Evolutionary conservation across 164 flowering plant species (phyloP), one percentile per base, ranked within the genome.

Genomic region (Hamamelis virginiana): DNA sequence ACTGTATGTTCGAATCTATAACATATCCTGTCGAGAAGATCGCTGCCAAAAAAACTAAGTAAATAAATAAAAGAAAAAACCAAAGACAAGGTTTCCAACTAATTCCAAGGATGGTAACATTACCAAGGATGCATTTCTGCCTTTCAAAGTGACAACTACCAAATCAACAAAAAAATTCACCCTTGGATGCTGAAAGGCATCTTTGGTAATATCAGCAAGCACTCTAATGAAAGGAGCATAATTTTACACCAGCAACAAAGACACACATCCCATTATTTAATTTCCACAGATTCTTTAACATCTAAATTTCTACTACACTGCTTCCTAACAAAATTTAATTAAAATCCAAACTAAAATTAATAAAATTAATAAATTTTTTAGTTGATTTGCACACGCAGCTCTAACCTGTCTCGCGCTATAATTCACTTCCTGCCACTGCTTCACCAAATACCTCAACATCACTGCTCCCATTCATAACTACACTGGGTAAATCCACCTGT

Each of bases 231-330:
- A 38, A 59, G 10, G 63, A 18, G 41, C 18, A 59, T 11, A n/a
- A 70, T 47, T 1, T 33, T 27, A 22, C 62, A 53, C 13, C 13
- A 53, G 16, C 12, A 43, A 26, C 61, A 62, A n/a, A 52, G 14
- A 53, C 18, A 5, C 16, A 19, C 51, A 16, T 21, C 16, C 15
- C 18, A 28, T 12, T 21, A 15, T 26, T n/a, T 21, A 52, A 70
- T 70, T 22, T 53, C 38, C 67, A 70, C 48, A 22, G 28, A 59
- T 46, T 28, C 9, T 16, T 33, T 59, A 25, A 59, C 63, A 59
- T 18, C 44, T 50, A 16, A n/a, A 50, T 50, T 50, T 50, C 13
- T 14, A 50, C 53, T 50, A 50, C 53, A 50, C n/a, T 1, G 6
- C 53, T n/a, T 2, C 13, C 9, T n/a, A 62, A n/a, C 18, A 44